Evolutionary conservation across 257 asterid species (phyloP).

Genomic region (Buddleja alternifolia): DNA sequence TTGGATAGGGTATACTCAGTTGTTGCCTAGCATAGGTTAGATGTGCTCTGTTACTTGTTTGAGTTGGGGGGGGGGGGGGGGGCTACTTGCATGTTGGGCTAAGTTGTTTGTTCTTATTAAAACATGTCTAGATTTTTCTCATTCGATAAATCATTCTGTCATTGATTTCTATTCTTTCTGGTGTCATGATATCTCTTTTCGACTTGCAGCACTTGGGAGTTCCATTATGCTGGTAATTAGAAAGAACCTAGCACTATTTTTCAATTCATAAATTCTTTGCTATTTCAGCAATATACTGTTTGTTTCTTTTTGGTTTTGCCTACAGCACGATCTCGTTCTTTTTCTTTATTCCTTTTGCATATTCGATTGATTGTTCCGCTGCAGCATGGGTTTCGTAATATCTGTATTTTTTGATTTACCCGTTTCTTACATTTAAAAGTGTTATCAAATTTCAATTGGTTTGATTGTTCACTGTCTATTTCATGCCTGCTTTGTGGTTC

Average conservation of each 20-base stretch:
- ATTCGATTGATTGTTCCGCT: not conserved
- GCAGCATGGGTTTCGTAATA: not conserved
- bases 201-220: slow-evolving; percentile 13
- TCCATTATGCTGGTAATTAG: not conserved
- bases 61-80: slow-evolving; percentile 10
- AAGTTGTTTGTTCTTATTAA: slow-evolving; percentile 5
- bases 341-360: not conserved
- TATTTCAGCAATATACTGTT: slow-evolving; percentile 17
- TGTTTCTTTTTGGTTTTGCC: slow-evolving; percentile 7
- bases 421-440: slow-evolving; percentile 20
- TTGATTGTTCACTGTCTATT: slow-evolving; percentile 29
- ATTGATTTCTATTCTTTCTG: not conserved
- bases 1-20: not conserved
- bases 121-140: not conserved
- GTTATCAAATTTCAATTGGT: slow-evolving; percentile 2
- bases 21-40: slow-evolving; percentile 30
- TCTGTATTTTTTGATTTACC: slow-evolving; percentile 12
- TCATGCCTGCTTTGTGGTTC: slow-evolving; percentile 38
- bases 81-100: not conserved
- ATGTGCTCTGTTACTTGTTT: slow-evolving; percentile 11
- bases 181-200: slow-evolving; percentile 1
- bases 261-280: slow-evolving; percentile 4
- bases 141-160: not conserved
- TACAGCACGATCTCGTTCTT: not conserved
- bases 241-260: too few species aligned